These are phyloP conservation scores for Akanthomyces muscarius DNA, from an alignment of 2,329 filamentous ascomycete genomes.

Conservation along the genomic window DNA sequence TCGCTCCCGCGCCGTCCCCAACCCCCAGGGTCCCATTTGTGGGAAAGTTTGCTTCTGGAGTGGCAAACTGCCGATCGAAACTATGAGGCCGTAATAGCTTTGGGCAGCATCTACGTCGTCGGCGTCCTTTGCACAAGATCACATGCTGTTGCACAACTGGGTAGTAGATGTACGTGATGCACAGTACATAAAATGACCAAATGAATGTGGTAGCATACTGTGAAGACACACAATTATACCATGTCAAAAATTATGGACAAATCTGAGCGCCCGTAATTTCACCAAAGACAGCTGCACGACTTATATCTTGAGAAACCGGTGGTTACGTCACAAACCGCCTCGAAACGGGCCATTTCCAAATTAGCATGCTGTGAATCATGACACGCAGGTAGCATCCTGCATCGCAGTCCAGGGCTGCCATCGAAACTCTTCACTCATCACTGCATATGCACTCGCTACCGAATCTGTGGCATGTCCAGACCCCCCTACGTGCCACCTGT, in stretches of 20 bases:
- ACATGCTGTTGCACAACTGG: too few relatives aligned
- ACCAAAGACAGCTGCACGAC: not conserved
- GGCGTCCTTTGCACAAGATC: too few relatives aligned
- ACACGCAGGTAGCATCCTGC: slow-evolving; percentile 1
- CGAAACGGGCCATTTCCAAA: not conserved
- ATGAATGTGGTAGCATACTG: too few relatives aligned
- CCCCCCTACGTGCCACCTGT: not conserved
- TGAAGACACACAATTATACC: too few relatives aligned
- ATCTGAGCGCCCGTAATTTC: not conserved
- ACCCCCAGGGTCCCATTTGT: not conserved
- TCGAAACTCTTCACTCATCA: not conserved
- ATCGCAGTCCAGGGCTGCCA: not conserved
- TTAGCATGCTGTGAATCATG: not conserved
- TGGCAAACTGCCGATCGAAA: not conserved
- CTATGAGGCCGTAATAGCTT: slow-evolving; percentile 1
- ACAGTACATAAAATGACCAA: too few relatives aligned
- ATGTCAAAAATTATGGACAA: too few relatives aligned
- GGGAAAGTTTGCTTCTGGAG: not conserved
- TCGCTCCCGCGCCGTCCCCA: not conserved
- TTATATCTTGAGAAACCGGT: not conserved
- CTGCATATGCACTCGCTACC: not conserved
- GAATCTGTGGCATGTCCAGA: not conserved
- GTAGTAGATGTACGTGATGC: too few relatives aligned
- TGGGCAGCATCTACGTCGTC: too few relatives aligned
- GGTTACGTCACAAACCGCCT: not conserved